These are phyloP conservation scores for Stachybotrys chartarum DNA, from an alignment of 2,329 filamentous ascomycete species.

Conservation along the genomic window DNA sequence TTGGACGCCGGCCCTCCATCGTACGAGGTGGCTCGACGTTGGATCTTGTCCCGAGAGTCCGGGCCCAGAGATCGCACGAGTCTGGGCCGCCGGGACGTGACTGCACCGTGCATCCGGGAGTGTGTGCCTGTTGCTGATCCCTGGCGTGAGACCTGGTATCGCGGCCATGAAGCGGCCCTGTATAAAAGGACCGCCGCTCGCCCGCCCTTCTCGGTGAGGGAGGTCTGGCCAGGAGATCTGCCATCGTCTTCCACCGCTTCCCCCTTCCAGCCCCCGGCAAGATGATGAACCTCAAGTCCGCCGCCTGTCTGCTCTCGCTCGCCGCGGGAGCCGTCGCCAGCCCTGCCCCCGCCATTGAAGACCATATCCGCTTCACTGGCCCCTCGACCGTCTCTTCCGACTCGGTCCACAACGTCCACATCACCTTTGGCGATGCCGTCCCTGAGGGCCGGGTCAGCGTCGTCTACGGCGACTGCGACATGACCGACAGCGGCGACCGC, in stretches of 20 bases:
- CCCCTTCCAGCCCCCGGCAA: background rate
- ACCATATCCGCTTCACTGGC: background rate
- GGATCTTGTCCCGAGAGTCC: background rate
- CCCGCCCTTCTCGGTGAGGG: background rate
- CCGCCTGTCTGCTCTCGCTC: constrained; percentile 2
- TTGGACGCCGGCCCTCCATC: background rate
- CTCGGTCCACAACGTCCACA: constrained; percentile 10
- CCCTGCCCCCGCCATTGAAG: background rate
- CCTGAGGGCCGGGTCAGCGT: constrained; percentile 8
- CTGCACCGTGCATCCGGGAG: background rate
- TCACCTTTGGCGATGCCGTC: constrained; percentile 9
- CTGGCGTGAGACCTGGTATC: background rate
- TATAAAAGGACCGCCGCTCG: background rate
- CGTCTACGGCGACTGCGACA: constrained; percentile 11
- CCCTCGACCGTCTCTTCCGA: background rate
- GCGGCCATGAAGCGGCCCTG: background rate
- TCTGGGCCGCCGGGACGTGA: background rate
- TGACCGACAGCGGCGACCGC: constrained; percentile 4
- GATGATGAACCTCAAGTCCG: background rate
- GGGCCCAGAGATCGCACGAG: background rate
- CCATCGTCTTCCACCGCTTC: background rate
- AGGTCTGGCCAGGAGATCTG: background rate
- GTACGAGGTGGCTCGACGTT: background rate
- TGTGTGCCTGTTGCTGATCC: background rate
- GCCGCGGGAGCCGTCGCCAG: background rate